Percentiles rank a stretch among this genome's conserved stretches.
Evolutionary conservation across 805 yeast genomes (phyloP).

Genomic region (Saccharomycopsis fibuligera): DNA sequence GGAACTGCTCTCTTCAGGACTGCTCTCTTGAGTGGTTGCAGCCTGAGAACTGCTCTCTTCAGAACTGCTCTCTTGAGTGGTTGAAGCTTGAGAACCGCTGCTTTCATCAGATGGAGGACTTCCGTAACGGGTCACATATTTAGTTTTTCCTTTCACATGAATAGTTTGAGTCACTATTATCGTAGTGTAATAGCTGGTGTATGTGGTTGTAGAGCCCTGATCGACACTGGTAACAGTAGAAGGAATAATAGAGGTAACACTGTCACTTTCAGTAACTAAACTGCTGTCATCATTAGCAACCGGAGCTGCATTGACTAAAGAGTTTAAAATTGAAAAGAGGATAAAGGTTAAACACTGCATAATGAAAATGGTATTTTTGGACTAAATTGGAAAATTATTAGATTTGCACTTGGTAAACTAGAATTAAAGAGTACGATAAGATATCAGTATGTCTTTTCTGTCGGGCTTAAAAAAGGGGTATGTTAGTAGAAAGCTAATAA

Average conservation of each 20-base stretch:
- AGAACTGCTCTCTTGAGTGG: not conserved
- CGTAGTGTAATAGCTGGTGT: conserved; percentile 21
- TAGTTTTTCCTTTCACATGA: conserved; percentile 17
- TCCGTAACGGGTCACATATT: conserved; percentile 18
- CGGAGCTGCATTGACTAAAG: conserved; percentile 14
- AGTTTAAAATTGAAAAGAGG: not conserved
- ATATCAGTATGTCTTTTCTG: too few relatives aligned
- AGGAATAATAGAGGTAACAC: conserved; percentile 16
- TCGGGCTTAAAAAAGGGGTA: too few relatives aligned
- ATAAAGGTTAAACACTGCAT: conserved; percentile 5
- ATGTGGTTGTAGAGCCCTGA: conserved; percentile 20
- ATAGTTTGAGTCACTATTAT: conserved; percentile 19
- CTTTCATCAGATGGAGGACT: conserved; percentile 7
- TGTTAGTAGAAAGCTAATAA: too few relatives aligned
- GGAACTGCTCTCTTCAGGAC: not conserved
- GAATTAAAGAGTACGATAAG: too few relatives aligned
- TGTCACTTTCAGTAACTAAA: conserved; percentile 2
- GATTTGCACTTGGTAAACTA: too few relatives aligned
- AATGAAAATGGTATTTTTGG: not conserved
- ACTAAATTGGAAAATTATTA: too few relatives aligned
- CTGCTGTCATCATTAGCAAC: conserved; percentile 15
- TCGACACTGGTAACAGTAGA: conserved; percentile 19
- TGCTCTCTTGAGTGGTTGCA: not conserved
- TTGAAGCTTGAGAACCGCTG: not conserved
- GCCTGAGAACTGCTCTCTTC: not conserved